Percentiles rank a stretch among this genome's conserved stretches.
These are phyloP conservation scores for Saturnispora zaruensis DNA, from an alignment of 805 yeast genomes.

Conservation along the genomic window DNA sequence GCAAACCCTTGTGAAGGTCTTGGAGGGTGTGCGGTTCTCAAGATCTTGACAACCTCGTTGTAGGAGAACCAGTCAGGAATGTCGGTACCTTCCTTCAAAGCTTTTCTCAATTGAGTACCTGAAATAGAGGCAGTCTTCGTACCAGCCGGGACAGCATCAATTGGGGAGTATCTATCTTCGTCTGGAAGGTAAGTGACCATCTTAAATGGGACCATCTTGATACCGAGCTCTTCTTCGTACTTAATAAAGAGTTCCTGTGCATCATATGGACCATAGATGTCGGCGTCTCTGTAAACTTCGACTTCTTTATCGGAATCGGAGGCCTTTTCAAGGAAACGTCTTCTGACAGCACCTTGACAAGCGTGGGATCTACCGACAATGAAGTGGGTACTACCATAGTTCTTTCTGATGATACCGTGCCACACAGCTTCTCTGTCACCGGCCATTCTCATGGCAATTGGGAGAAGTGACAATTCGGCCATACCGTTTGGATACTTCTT, in stretches of 20 bases:
- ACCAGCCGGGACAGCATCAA: conserved; percentile 77
- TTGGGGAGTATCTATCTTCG: conserved; percentile 90
- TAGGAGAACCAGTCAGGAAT: conserved; percentile 97
- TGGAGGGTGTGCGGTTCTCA: conserved; percentile 91
- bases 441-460: conserved; percentile 98
- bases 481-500: conserved; percentile 91
- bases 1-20: conserved; percentile 85
- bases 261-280: conserved; percentile 94
- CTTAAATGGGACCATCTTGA: conserved; percentile 91
- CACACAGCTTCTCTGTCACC: conserved; percentile 98
- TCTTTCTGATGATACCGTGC: conserved; percentile 96
- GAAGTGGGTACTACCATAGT: conserved; percentile 94
- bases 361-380: conserved; percentile 98
- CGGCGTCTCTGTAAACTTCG: conserved; percentile 66
- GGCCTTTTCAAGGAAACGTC: conserved; percentile 1
- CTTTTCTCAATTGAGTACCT: conserved; percentile 88
- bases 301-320: conserved; percentile 54
- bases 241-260: conserved; percentile 84
- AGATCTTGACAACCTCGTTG: conserved; percentile 88
- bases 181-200: conserved; percentile 96
- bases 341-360: conserved; percentile 72
- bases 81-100: conserved; percentile 75
- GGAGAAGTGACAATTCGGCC: conserved; percentile 81
- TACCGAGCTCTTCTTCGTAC: conserved; percentile 68
- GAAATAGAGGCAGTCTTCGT: conserved; percentile 76